phyloP scores from a whole-genome alignment of 352 stramenopile genomes.

The Peronosclerospora sorghi region DNA sequence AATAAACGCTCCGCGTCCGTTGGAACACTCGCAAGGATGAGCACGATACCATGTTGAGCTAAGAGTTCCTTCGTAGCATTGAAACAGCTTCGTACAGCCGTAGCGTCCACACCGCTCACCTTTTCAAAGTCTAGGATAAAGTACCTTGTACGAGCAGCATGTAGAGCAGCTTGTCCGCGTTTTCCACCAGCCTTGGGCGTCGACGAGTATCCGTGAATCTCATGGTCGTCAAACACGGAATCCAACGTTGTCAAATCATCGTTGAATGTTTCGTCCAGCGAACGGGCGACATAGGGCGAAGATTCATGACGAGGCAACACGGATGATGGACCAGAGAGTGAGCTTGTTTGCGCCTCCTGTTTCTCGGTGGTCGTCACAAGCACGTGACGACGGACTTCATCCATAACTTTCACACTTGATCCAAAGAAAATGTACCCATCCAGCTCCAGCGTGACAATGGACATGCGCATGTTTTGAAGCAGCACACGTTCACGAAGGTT shows the following conservation, averaged over 20 bases:
- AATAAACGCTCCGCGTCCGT: slow-evolving; percentile 58
- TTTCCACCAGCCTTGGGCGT: slow-evolving; percentile 21
- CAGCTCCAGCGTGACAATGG: slow-evolving; percentile 80
- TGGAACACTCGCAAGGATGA: slow-evolving; percentile 69
- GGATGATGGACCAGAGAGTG: slow-evolving; percentile 12
- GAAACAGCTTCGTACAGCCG: slow-evolving; percentile 79
- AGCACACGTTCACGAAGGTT: slow-evolving; percentile 63
- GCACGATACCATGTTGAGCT: slow-evolving; percentile 56
- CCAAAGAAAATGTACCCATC: slow-evolving; percentile 85
- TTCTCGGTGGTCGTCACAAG: slow-evolving; percentile 38
- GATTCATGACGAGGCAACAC: slow-evolving; percentile 8
- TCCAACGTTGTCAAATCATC: slow-evolving; percentile 57
- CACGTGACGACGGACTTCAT: slow-evolving; percentile 76
- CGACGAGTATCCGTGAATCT: slow-evolving; percentile 29
- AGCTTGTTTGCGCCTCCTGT: slow-evolving; percentile 17
- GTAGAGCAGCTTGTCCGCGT: slow-evolving; percentile 24
- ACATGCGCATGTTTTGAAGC: slow-evolving; percentile 55
- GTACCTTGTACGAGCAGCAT: slow-evolving; percentile 66
- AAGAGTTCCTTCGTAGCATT: slow-evolving; percentile 78
- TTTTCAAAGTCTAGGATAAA: slow-evolving; percentile 86
- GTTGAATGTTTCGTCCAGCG: slow-evolving; percentile 17
- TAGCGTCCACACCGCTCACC: slow-evolving; percentile 84
- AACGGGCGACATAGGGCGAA: slow-evolving; percentile 22
- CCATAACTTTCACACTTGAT: slow-evolving; percentile 80
- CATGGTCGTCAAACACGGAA: slow-evolving; percentile 31